These are phyloP conservation scores for Pseudohalonectria lignicola DNA, from an alignment of 2,329 filamentous ascomycete species.

Conservation along the genomic window DNA sequence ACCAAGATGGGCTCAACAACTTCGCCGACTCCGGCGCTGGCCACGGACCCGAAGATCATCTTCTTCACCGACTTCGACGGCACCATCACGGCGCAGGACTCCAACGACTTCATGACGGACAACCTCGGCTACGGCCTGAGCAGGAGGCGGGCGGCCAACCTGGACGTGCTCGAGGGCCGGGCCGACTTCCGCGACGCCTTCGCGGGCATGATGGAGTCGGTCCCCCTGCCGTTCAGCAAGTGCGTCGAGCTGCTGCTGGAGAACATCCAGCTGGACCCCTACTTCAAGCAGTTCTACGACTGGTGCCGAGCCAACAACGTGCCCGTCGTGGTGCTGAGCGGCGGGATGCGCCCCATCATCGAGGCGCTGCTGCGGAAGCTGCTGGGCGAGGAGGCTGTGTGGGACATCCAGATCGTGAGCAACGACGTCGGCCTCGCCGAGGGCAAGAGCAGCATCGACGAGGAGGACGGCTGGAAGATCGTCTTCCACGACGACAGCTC, in stretches of 20 bases:
- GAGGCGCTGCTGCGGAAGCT: conserved; percentile 69
- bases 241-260: conserved; percentile 69
- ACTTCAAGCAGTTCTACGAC: conserved; percentile 77
- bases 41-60: conserved; percentile 73
- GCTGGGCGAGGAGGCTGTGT: conserved; percentile 60
- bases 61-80: conserved; percentile 99
- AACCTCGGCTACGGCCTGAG: conserved; percentile 74
- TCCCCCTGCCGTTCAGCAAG: conserved; percentile 68
- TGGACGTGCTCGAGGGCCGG: conserved; percentile 60
- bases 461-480: conserved; percentile 72
- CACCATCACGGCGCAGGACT: conserved; percentile 69
- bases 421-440: conserved; percentile 61
- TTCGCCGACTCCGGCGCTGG: conserved; percentile 35
- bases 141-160: conserved; percentile 61
- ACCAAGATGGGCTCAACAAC: conserved; percentile 2
- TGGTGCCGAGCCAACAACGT: conserved; percentile 77
- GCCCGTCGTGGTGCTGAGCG: conserved; percentile 83
- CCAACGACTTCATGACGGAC: conserved; percentile 70
- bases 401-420: conserved; percentile 79
- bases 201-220: conserved; percentile 82
- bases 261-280: conserved; percentile 81
- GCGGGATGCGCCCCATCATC: conserved; percentile 90
- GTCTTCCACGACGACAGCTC: conserved; percentile 78
- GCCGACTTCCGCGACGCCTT: conserved; percentile 78
- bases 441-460: conserved; percentile 62